A percentile compares a stretch with the other conserved stretches of the same genome.
Conservation (phyloP, 2,329 filamentous ascomycete genomes). For the Aspergillus sp. region DNA sequence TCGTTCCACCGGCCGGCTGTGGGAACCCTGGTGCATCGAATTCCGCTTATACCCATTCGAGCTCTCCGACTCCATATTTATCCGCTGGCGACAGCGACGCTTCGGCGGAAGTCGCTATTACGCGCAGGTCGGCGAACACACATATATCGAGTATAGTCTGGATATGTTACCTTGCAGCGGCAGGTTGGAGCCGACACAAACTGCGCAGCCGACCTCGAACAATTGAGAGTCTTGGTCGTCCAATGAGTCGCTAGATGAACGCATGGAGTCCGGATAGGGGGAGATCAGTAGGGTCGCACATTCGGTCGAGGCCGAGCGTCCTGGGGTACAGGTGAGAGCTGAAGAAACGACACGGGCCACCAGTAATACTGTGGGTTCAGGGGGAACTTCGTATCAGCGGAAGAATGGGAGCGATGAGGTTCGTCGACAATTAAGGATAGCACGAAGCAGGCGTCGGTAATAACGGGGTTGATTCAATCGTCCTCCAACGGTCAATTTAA, state of each 20-base stretch:
- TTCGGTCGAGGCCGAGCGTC: slow-evolving; percentile 32
- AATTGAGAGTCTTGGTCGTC: slow-evolving; percentile 35
- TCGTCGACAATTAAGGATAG: slow-evolving; percentile 21
- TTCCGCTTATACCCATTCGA: slow-evolving; percentile 42
- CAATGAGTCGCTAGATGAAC: slow-evolving; percentile 35
- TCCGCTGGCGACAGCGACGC: slow-evolving; percentile 22
- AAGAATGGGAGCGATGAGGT: slow-evolving; percentile 4
- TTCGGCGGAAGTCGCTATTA: slow-evolving; percentile 27
- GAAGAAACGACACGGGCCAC: slow-evolving; percentile 23
- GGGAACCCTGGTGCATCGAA: slow-evolving; percentile 38
- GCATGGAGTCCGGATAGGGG: slow-evolving; percentile 39
- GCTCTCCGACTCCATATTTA: slow-evolving; percentile 44
- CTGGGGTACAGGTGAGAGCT: slow-evolving; percentile 17
- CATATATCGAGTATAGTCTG: slow-evolving; percentile 20
- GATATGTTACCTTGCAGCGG: slow-evolving; percentile 26
- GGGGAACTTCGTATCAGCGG: slow-evolving; percentile 10
- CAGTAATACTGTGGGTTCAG: slow-evolving; percentile 16
- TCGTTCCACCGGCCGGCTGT: slow-evolving; percentile 44
- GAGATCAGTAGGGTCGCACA: slow-evolving; percentile 33
- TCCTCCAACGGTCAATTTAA: slow-evolving; percentile 20
- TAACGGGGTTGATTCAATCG: slow-evolving; percentile 7
- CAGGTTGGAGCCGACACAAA: slow-evolving; percentile 24
- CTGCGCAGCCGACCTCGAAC: slow-evolving; percentile 31
- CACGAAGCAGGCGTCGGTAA: slow-evolving; percentile 18
- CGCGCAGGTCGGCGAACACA: slow-evolving; percentile 24